Evolutionary conservation across 2,329 filamentous ascomycete genomes (phyloP).

Genomic region (Diaporthe australafricana): DNA sequence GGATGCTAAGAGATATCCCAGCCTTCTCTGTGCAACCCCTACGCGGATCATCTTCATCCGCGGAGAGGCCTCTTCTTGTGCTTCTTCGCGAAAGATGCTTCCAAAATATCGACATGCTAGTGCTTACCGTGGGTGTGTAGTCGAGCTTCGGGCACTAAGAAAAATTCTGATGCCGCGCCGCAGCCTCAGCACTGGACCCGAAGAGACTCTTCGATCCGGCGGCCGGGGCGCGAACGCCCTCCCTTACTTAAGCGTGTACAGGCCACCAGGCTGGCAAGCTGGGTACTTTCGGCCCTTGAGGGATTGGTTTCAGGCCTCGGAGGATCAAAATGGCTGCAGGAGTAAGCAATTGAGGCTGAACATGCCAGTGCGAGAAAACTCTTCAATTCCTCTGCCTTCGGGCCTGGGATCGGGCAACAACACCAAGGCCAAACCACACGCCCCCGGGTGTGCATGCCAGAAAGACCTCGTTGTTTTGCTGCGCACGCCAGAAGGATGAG

Average conservation of each 20-base stretch:
- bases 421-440: background rate
- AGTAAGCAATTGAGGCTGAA: conserved; percentile 26
- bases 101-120: conserved; percentile 4
- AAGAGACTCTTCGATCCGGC: background rate
- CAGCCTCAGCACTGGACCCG: conserved; percentile 9
- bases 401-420: background rate
- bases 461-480: conserved; percentile 11
- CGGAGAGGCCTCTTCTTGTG: background rate
- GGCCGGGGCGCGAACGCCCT: conserved; percentile 2
- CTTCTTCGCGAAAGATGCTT: background rate
- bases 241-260: conserved; percentile 8
- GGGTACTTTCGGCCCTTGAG: conserved; percentile 10
- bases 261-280: background rate
- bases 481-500: conserved; percentile 1
- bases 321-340: conserved; percentile 9
- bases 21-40: conserved; percentile 7
- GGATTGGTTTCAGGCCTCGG: conserved; percentile 10
- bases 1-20: background rate
- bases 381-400: conserved; percentile 17
- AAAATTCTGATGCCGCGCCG: conserved; percentile 13
- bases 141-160: conserved; percentile 7
- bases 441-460: conserved; percentile 6
- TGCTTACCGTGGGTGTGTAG: conserved; percentile 10
- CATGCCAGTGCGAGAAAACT: conserved; percentile 30
- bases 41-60: conserved; percentile 17